Evolutionary conservation across 2,329 filamentous ascomycete species (phyloP).

Genomic region (Tolypocladium cylindrosporum): DNA sequence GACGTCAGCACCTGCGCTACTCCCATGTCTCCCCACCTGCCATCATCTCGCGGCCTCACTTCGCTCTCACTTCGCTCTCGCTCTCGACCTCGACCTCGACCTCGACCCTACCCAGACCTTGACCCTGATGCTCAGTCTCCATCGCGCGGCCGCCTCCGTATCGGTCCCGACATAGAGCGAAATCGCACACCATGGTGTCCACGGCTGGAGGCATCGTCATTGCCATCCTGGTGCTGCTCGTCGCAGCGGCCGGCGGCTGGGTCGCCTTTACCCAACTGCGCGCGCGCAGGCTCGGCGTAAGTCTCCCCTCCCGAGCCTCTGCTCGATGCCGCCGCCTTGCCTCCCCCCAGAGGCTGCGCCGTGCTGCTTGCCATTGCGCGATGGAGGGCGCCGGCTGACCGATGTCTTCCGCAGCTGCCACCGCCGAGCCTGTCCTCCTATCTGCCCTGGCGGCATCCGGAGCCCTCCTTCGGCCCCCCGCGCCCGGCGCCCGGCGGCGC

Average conservation of each 20-base stretch:
- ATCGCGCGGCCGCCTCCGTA: background rate
- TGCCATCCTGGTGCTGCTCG: conserved; percentile 53
- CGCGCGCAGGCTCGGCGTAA: conserved; percentile 60
- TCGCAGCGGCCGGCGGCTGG: conserved; percentile 52
- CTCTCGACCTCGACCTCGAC: too few relatives aligned
- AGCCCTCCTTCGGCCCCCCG: conserved; percentile 37
- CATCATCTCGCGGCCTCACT: background rate
- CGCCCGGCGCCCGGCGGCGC: conserved; percentile 51
- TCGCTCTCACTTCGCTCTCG: background rate
- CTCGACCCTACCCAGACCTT: too few relatives aligned
- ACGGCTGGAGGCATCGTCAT: conserved; percentile 62
- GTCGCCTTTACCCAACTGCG: conserved; percentile 62
- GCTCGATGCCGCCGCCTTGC: background rate
- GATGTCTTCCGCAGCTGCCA: conserved; percentile 42
- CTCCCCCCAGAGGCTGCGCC: background rate
- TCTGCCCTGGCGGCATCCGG: conserved; percentile 56
- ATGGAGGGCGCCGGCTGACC: background rate
- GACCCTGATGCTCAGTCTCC: background rate
- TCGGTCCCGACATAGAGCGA: background rate
- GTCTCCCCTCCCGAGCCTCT: conserved; percentile 16
- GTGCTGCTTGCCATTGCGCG: background rate
- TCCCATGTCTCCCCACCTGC: background rate
- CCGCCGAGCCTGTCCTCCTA: conserved; percentile 57
- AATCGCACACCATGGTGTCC: conserved; percentile 37
- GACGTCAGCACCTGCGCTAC: background rate